Conservation (phyloP, 805 yeast species). For the Metschnikowia henanensis region DNA sequence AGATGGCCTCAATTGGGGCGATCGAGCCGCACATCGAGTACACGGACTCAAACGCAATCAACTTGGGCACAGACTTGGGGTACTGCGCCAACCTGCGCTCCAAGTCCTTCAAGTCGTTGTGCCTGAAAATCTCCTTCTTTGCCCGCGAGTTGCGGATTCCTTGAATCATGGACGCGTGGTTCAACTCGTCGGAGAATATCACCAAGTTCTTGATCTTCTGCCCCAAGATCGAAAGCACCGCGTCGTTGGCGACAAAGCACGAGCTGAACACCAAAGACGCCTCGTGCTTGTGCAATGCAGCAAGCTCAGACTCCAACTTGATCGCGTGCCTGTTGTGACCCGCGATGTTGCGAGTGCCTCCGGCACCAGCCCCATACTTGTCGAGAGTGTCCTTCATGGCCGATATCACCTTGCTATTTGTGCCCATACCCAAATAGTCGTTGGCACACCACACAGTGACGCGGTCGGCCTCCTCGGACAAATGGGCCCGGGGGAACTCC, state of each 20-base stretch:
- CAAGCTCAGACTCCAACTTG: constrained; percentile 79
- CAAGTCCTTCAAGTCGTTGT: constrained; percentile 82
- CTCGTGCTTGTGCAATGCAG: constrained; percentile 90
- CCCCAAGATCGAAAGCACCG: constrained; percentile 87
- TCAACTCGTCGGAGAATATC: constrained; percentile 87
- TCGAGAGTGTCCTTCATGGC: constrained; percentile 80
- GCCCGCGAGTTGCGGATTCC: constrained; percentile 93
- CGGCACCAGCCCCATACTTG: constrained; percentile 97
- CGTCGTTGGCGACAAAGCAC: constrained; percentile 96
- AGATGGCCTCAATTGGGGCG: constrained; percentile 88
- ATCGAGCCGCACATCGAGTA: constrained; percentile 99
- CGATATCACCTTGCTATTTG: constrained; percentile 66
- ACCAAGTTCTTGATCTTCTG: constrained; percentile 88
- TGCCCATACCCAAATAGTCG: constrained; percentile 95
- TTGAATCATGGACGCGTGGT: constrained; percentile 97
- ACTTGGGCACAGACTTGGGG: constrained; percentile 87
- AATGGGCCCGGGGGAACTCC: constrained; percentile 93
- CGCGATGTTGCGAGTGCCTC: constrained; percentile 98
- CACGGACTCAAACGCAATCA: constrained; percentile 96
- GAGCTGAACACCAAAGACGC: constrained; percentile 95
- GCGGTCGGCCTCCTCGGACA: constrained; percentile 68
- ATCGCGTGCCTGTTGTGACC: constrained; percentile 96
- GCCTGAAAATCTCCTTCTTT: constrained; percentile 86
- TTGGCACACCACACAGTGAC: constrained; percentile 99
- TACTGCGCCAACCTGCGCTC: constrained; percentile 75